phyloP scores from a whole-genome alignment of 352 stramenopile species.

The Detonula confervacea region DNA sequence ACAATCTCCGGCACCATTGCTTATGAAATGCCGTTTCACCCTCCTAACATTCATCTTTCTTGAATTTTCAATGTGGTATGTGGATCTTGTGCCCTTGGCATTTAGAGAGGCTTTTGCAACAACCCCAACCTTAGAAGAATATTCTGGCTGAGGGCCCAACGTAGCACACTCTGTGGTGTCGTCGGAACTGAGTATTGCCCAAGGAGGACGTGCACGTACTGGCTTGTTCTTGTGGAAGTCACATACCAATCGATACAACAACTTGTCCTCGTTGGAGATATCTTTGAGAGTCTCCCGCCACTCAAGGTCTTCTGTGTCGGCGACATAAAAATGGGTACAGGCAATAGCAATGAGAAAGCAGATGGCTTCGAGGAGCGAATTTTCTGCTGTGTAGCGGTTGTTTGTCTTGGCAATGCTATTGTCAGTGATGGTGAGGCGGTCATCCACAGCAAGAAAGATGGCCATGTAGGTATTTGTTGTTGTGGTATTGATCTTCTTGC shows the following conservation, averaged over 20 bases:
- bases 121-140: neutral
- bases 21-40: neutral
- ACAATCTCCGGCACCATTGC: neutral
- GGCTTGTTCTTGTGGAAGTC: neutral
- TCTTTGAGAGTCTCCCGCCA: neutral
- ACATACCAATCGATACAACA: neutral
- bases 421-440: neutral
- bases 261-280: neutral
- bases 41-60: neutral
- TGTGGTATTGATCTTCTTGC: neutral
- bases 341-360: neutral
- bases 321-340: neutral
- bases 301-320: neutral
- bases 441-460: neutral
- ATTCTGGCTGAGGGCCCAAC: neutral
- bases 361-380: neutral
- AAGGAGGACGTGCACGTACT: neutral
- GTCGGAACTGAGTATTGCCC: too few relatives aligned
- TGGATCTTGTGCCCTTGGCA: too few relatives aligned
- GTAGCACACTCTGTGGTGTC: too few relatives aligned
- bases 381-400: neutral
- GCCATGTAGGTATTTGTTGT: neutral
- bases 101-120: neutral
- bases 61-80: too few relatives aligned
- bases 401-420: neutral